Base-by-base conservation (phyloP, 352 stramenopile genomes). In the Saprolegnia parasitica region DNA sequence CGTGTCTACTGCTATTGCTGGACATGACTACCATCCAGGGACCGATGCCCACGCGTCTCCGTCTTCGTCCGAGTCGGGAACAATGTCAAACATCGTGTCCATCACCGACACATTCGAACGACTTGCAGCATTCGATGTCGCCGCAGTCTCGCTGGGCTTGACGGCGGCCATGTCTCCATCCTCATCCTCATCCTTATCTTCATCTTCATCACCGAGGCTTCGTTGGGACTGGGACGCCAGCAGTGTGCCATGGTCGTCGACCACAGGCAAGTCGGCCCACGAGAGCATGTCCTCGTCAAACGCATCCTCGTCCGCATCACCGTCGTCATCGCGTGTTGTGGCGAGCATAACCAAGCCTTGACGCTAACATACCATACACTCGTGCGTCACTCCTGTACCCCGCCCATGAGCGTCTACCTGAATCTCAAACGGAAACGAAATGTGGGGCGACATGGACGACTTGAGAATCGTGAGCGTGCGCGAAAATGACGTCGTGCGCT, bases 201-300 rank as follows among this genome's bases (percentile, higher is more conserved):
- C 26, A 0, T 47, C 57, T 5, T 76, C 56, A n/a, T 71, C 67
- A 20, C 77, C 76, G 20, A 61, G 71, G 68, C 79, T 89, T 23
- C 84, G 78, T 50, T 91, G 83, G 13, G 83, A 90, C 45, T 78
- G 85, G 10, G 83, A 90, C 47, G 78, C 88, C 2, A 74, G 79
- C 46, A 91, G 58, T 0, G 81, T 89, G 40, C 70, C 75, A 3
- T 73, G 75, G 9, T 77, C 74, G 24, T 84, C 76, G 6, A 90
- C 74, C 0, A 57, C 71, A 5, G 79, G 79, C 11, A 88, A 13
- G 24, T 16, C 52, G 24, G 9, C 15, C 11, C 52, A 29, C n/a
- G n/a, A n/a, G 39, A 16, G 39, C 8, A 46, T 15, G 39, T 46
- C 39, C 8, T 46, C 39, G 39, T 46, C 39, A 15, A 46, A 46